Base-by-base conservation (phyloP, 768 basidiomycete species). In the Mycena albidolilacea region DNA sequence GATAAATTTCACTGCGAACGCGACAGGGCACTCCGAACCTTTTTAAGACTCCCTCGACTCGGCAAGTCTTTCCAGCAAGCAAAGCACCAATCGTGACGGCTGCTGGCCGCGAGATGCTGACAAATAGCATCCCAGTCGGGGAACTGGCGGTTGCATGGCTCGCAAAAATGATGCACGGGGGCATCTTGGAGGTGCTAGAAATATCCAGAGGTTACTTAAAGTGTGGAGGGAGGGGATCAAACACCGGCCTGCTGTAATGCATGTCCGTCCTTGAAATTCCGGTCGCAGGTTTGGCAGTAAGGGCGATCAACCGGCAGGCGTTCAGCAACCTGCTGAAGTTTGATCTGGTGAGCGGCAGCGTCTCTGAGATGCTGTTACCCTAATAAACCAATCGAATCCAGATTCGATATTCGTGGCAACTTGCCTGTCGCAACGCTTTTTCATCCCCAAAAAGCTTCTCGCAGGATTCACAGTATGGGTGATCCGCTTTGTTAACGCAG, bases 11-110 rank as follows among this genome's bases (percentile, higher is more conserved):
- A 44, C 17, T 23, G 55, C 44, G 23, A 38, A 50, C 12, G 30
- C 37, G 15, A 14, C 23, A 37, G 37, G 6, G 30, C 19, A 44
- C 9, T 11, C 4, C 19, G 21, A 58, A 68, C 68, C 50, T 41
- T 62, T 38, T 37, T 63, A 63, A 69, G 68, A n/a, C 55, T 54
- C 60, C 30, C 37, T 17, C 52, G 23, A 48, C 19, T 37, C 9
- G 12, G 38, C 11, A 69, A 39, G 43, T 69, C 68, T 21, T 55
- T 7, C 50, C 60, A 62, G 46, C 68, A 69, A 12, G 48, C 59
- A 14, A 69, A 69, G 35, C 68, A 69, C 68, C 68, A 69, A 10
- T 62, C 50, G 38, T 69, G 68, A 52, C 37, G 7, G n/a, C 50
- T 50, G 23, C 60, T 63, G 50, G 68, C 60, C 30, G 68, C 68